Evolutionary conservation across 2,329 filamentous ascomycete genomes (phyloP), one percentile per base, ranked within the genome.

Genomic region (Biscogniauxia marginata): DNA sequence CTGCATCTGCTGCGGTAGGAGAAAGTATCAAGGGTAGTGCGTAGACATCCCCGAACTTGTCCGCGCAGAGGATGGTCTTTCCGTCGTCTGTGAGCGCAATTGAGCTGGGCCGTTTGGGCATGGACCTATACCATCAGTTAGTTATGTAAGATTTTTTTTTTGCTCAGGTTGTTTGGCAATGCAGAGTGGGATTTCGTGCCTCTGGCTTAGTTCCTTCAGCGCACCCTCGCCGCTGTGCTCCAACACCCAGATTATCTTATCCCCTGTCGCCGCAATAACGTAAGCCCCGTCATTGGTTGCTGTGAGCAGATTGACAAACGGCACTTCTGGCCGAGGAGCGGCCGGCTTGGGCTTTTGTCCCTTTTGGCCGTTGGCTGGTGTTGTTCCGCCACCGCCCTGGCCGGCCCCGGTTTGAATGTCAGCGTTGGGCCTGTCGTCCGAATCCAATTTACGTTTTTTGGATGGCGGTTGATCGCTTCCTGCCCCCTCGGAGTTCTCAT

Each of bases 11-110:
- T 39, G 46, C 43, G 25, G 45, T 23, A 45, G 55, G 50, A 13
- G 63, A 54, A 19, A 62, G 67, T 46, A 91, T 71, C 3, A 98
- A 78, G 13, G 95, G 93, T 7, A 99, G 75, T 9, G 90, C 84
- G 74, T 96, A 98, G 58, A 97, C 93, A 71, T 99, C 95, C 63
- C 95, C 95, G 68, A 98, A 98, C 73, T 99, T 99, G 78, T 99
- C 95, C 52, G 86, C 93, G 59, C 85, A 86, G 56, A 98, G 75
- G 60, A 99, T 90, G 7, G 86, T 89, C 46, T 81, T 79, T 59
- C 84, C 81, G 69, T 93, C 87, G 43, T 84, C 77, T 7, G 88
- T 85, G 52, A 97, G 74, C 51, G 82, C 77, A 56, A 98, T 78
- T 34, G 89, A 86, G 69, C 88, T 93, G 11, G 93, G 91, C 34